Evolutionary conservation across 2,329 filamentous ascomycete genomes (phyloP), one percentile per base, ranked within the genome.

Genomic region (Monilinia polystroma): DNA sequence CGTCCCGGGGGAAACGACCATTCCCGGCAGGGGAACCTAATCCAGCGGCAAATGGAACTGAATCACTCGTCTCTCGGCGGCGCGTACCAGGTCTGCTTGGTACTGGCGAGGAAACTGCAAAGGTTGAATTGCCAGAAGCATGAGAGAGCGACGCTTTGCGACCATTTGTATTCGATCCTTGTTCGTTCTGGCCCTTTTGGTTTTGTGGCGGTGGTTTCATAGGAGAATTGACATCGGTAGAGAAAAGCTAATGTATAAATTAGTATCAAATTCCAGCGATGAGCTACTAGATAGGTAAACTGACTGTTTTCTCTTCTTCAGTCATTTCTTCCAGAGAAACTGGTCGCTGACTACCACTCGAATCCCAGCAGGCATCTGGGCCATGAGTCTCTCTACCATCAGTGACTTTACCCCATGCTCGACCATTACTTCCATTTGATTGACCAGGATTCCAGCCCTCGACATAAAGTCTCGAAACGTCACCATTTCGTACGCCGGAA

Each of bases 361-460:
- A 80, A 75, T 96, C 91, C 95, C 94, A 99, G 78, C 93, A 98
- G 53, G 94, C 86, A 70, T 95, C 92, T n/a, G 93, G 91, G 55
- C 94, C 93, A 74, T 90, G 87, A 67, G 88, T 88, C 70, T 90
- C 87, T 76, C 92, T 90, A 68, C 84, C 85, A 71, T 97, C 93
- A 67, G 86, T 85, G 72, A 83, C 84, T 77, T 93, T 92, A 63
- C 90, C 91, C 92, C 92, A 96, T 64, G 86, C 85, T 79, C 78
- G 85, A 73, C 71, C 81, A 74, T 78, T 83, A 74, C 76, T 74
- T 73, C 89, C 87, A 72, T 92, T 93, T 52, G 87, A 80, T 62
- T 87, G 84, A 67, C 87, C 85, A 38, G 93, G 91, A 76, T 92
- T 89, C 93, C 93, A 97, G 68, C 87, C 87, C 66, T 87, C 83